Conservation (phyloP, 2,329 filamentous ascomycete genomes). For the Fusarium camptoceras region DNA sequence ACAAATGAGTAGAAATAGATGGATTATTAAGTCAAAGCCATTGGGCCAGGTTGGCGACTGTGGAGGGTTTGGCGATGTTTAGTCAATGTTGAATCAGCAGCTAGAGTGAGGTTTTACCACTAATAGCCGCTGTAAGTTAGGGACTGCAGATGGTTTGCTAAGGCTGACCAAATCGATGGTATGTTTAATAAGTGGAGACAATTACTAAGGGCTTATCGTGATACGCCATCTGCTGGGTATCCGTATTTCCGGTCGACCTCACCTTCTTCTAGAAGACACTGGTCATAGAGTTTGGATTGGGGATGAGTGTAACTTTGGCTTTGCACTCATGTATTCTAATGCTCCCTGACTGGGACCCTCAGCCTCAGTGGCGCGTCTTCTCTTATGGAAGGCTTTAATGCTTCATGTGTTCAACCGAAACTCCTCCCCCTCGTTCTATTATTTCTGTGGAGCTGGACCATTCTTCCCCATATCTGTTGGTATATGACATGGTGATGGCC, state of each 20-base stretch:
- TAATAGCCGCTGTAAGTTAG: background rate
- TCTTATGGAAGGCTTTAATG: background rate
- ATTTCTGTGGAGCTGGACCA: background rate
- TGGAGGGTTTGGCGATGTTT: conserved; percentile 35
- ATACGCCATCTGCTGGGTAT: conserved; percentile 2
- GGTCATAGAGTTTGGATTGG: background rate
- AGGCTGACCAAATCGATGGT: conserved; percentile 37
- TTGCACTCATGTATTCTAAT: background rate
- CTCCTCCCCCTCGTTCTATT: background rate
- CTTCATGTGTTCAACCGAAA: background rate
- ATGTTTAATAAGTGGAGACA: conserved; percentile 23
- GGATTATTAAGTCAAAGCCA: conserved; percentile 24
- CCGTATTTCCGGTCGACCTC: conserved; percentile 26
- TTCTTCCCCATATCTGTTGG: background rate
- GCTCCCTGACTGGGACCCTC: background rate
- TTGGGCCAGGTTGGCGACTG: conserved; percentile 21
- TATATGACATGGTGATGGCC: background rate
- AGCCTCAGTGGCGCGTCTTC: background rate
- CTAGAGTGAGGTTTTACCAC: conserved; percentile 8
- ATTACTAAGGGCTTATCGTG: conserved; percentile 34
- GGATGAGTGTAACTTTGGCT: background rate
- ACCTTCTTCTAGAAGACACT: background rate
- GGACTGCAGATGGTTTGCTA: conserved; percentile 24
- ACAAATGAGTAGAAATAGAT: conserved; percentile 41
- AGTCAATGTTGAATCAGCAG: conserved; percentile 48